Conservation (phyloP, 2,329 filamentous ascomycete genomes). For the Talaromyces atroroseus region DNA sequence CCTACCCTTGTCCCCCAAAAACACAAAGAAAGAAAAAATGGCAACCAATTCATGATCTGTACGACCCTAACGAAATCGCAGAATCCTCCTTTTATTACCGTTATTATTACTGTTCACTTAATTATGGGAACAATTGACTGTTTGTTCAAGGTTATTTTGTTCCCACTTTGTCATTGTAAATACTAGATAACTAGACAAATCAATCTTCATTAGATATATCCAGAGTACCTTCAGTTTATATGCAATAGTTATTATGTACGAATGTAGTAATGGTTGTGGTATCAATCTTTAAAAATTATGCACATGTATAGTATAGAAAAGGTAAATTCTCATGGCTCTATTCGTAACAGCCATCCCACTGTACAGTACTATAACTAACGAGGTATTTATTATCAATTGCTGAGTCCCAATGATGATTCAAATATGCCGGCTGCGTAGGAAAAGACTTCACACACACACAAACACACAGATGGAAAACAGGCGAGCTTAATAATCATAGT, state of each 20-base stretch:
- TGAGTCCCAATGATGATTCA: neutral
- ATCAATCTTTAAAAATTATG: neutral
- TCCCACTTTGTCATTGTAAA: too few relatives aligned
- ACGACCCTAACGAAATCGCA: neutral
- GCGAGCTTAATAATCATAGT: too few relatives aligned
- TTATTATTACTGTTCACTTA: neutral
- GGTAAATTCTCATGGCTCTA: conserved; percentile 8
- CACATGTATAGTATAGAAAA: neutral
- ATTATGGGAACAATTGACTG: neutral
- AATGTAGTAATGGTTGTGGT: neutral
- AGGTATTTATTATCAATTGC: neutral
- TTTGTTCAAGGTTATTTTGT: too few relatives aligned
- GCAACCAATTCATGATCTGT: neutral
- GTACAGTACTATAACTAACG: neutral
- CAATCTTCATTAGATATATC: too few relatives aligned
- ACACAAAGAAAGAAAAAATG: neutral
- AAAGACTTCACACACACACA: neutral
- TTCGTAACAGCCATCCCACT: neutral
- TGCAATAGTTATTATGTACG: neutral
- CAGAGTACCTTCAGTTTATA: too few relatives aligned
- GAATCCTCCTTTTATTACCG: neutral
- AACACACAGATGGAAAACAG: too few relatives aligned
- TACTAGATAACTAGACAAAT: neutral
- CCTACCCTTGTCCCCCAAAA: too few relatives aligned
- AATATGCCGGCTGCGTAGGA: neutral